Conservation (phyloP, 176 grass and related monocot genomes). For the Carex kokanica region DNA sequence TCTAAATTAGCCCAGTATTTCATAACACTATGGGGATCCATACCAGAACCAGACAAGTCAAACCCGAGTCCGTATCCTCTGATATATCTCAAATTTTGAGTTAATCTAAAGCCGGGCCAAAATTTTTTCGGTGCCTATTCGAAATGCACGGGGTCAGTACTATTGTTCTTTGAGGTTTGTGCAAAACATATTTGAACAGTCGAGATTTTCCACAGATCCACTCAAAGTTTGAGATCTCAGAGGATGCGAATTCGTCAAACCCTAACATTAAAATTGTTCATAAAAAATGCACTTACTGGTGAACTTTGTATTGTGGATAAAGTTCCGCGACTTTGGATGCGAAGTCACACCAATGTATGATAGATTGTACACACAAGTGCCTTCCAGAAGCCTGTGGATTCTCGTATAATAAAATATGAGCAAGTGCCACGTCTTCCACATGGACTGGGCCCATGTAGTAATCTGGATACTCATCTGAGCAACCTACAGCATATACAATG, state of each 20-base stretch:
- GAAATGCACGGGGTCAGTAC: too few relatives aligned
- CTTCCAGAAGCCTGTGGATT: constrained; percentile 67
- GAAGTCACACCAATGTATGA: constrained; percentile 68
- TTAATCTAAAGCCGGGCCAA: too few relatives aligned
- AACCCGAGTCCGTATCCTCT: background rate
- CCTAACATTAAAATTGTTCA: background rate
- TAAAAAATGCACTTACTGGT: constrained; percentile 33
- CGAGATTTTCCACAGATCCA: too few relatives aligned
- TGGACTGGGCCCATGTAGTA: constrained; percentile 66
- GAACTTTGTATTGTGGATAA: constrained; percentile 61
- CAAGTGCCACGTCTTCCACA: constrained; percentile 76
- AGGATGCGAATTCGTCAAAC: background rate
- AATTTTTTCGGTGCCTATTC: too few relatives aligned
- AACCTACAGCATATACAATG: constrained; percentile 35
- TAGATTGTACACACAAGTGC: constrained; percentile 67
- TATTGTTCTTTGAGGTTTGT: too few relatives aligned
- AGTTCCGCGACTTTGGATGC: constrained; percentile 57
- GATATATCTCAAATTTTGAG: too few relatives aligned
- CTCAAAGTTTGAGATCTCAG: too few relatives aligned
- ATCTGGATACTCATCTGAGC: constrained; percentile 56
- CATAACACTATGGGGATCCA: background rate
- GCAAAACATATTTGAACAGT: too few relatives aligned
- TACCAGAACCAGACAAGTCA: background rate
- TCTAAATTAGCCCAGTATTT: background rate
- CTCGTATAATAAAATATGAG: constrained; percentile 66